Percentiles rank a stretch among this genome's conserved stretches.
phyloP scores from a whole-genome alignment of 306 rosid species.

The Begonia loranthoides region DNA sequence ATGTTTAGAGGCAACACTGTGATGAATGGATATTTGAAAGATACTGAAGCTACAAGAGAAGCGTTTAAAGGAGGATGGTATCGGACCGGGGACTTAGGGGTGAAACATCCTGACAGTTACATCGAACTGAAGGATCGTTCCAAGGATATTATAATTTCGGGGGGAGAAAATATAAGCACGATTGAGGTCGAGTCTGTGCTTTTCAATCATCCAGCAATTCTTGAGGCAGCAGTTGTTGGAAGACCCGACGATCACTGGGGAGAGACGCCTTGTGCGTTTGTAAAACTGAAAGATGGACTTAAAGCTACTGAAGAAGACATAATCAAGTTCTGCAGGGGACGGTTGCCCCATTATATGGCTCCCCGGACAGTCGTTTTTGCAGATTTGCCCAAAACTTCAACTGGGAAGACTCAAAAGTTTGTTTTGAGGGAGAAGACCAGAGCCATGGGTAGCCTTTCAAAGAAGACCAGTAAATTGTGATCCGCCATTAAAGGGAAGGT shows the following conservation, averaged over 20 bases:
- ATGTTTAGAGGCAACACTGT: constrained; percentile 82
- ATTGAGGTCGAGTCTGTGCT: constrained; percentile 75
- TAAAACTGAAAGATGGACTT: constrained; percentile 55
- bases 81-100: constrained; percentile 72
- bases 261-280: constrained; percentile 87
- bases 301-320: constrained; percentile 39
- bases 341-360: constrained; percentile 67
- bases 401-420: constrained; percentile 76
- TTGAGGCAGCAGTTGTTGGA: constrained; percentile 72
- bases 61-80: constrained; percentile 80
- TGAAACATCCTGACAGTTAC: constrained; percentile 67
- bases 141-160: constrained; percentile 78
- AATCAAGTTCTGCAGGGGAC: constrained; percentile 36
- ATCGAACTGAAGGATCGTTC: constrained; percentile 73
- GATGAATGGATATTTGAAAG: constrained; percentile 74
- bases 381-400: constrained; percentile 77
- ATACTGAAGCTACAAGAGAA: constrained; percentile 46
- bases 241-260: constrained; percentile 85
- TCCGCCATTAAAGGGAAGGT: too few relatives aligned
- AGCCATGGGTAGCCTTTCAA: constrained; percentile 54
- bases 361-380: constrained; percentile 55
- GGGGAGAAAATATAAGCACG: constrained; percentile 87
- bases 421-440: constrained; percentile 49
- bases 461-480: too few relatives aligned
- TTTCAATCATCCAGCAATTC: constrained; percentile 54